These are phyloP conservation scores for Diplodia seriata DNA, from an alignment of 2,329 filamentous ascomycete genomes.

Conservation along the genomic window DNA sequence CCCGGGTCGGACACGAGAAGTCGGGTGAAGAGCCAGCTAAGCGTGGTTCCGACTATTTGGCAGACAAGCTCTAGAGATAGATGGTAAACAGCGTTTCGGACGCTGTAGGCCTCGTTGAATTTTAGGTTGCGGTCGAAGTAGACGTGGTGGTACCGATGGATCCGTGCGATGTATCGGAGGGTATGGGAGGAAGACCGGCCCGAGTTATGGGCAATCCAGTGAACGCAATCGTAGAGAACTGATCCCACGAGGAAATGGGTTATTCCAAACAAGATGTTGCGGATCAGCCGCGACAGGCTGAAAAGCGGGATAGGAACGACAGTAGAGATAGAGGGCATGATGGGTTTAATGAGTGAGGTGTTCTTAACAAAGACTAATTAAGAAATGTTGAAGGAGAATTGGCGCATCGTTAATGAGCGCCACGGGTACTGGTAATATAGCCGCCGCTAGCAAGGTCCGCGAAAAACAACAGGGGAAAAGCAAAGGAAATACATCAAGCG, in stretches of 20 bases:
- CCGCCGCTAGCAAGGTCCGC: neutral
- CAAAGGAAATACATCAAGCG: neutral
- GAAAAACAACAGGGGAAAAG: neutral
- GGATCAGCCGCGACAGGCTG: neutral
- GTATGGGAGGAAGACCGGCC: neutral
- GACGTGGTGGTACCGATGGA: neutral
- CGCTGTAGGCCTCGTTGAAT: constrained; percentile 12
- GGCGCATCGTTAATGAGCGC: neutral
- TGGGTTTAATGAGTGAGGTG: neutral
- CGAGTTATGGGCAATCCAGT: neutral
- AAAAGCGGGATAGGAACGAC: neutral
- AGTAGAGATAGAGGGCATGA: neutral
- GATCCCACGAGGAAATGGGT: neutral
- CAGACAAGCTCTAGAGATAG: neutral
- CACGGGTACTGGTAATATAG: neutral
- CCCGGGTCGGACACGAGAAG: neutral
- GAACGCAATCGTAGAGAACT: constrained; percentile 1
- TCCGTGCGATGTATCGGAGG: neutral
- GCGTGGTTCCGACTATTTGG: neutral
- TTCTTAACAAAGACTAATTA: neutral
- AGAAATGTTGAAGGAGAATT: neutral
- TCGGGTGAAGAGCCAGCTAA: neutral
- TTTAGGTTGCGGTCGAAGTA: constrained; percentile 2
- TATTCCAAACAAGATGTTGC: neutral
- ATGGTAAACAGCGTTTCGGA: neutral